These are phyloP conservation scores for Lecanosticta acicola DNA, from an alignment of 2,329 filamentous ascomycete species.

Conservation along the genomic window DNA sequence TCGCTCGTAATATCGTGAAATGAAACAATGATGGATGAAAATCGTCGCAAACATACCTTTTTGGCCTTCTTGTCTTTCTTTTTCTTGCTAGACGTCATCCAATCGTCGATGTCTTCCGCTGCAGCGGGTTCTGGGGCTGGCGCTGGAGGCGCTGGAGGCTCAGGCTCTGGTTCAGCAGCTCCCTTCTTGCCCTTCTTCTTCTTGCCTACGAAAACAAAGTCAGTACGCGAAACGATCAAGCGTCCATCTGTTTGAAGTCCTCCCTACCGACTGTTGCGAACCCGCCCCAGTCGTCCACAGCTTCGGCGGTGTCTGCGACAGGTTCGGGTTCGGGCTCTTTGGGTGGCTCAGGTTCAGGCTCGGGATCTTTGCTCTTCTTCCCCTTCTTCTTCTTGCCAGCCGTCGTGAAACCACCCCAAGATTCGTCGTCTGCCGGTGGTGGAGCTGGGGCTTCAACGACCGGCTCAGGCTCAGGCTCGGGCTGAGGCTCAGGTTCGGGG, in stretches of 20 bases:
- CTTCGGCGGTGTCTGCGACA: slow-evolving; percentile 30
- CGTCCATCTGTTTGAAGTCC: too few relatives aligned
- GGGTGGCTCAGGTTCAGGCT: slow-evolving; percentile 26
- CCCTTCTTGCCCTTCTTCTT: slow-evolving; percentile 22
- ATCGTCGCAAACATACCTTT: slow-evolving; percentile 27
- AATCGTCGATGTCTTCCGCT: slow-evolving; percentile 13
- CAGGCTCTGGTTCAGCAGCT: slow-evolving; percentile 17
- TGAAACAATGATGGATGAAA: slow-evolving; percentile 4
- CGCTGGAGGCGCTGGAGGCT: too few relatives aligned
- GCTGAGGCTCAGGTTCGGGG: slow-evolving; percentile 14
- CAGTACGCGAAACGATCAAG: slow-evolving; percentile 20
- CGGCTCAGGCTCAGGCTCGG: slow-evolving; percentile 15
- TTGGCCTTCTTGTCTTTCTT: slow-evolving; percentile 34
- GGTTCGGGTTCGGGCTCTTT: slow-evolving; percentile 34
- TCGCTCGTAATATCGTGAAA: not conserved
- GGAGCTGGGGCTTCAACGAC: slow-evolving; percentile 11
- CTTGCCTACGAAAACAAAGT: slow-evolving; percentile 11
- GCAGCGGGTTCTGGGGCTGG: slow-evolving; percentile 16
- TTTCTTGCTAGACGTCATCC: slow-evolving; percentile 18
- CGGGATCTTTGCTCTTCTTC: slow-evolving; percentile 33
- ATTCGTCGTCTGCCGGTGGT: slow-evolving; percentile 16
- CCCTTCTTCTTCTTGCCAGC: slow-evolving; percentile 34
- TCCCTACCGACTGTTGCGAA: slow-evolving; percentile 15
- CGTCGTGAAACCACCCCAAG: slow-evolving; percentile 27
- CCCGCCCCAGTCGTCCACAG: slow-evolving; percentile 25